Base-by-base conservation (phyloP, 2,329 filamentous ascomycete species). In the Rosellinia necatrix region DNA sequence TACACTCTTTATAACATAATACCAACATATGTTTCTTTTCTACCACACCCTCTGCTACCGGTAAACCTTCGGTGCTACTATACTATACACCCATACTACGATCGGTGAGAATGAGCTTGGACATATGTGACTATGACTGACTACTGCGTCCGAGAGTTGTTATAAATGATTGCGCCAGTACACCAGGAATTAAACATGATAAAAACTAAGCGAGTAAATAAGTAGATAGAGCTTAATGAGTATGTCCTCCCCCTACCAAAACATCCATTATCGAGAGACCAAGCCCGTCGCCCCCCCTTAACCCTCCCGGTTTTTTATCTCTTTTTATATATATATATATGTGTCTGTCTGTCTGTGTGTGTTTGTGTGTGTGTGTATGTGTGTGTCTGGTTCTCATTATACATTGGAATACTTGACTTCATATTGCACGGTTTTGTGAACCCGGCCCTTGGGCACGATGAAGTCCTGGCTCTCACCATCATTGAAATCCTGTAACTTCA, bases 401-500 rank as follows among this genome's bases (percentile, higher is more conserved):
- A 50, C 54, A 49, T 59, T 27, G 17, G 58, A 56, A 24, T 59
- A 63, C 42, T 61, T 61, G 34, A 63, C 60, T 54, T 63, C 58
- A 27, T 63, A 63, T 47, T 61, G 58, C 10, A 61, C 52, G n/a
- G 58, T 61, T 44, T 63, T 63, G 17, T 58, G 47, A 9, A 63
- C 60, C 13, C 49, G 41, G 12, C 60, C 60, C 40, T 60, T 58
- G 30, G 60, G 60, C 41, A 62, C 58, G n/a, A 63, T 63, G 40
- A 54, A 59, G 21, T 63, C 60, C 52, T 59, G 54, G 40, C 60
- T 63, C 41, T 55, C 60, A 12, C 49, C 54, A 41, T 61, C 58
- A 17, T 60, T 62, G 49, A 63, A 61, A 27, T 63, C 60, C 34
- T 63, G 51, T 12, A 63, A 49, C 46, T 63, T 61, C 58, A 63